These are phyloP conservation scores for Acmispon strigosus DNA, from an alignment of 306 rosid genomes.

Conservation along the genomic window DNA sequence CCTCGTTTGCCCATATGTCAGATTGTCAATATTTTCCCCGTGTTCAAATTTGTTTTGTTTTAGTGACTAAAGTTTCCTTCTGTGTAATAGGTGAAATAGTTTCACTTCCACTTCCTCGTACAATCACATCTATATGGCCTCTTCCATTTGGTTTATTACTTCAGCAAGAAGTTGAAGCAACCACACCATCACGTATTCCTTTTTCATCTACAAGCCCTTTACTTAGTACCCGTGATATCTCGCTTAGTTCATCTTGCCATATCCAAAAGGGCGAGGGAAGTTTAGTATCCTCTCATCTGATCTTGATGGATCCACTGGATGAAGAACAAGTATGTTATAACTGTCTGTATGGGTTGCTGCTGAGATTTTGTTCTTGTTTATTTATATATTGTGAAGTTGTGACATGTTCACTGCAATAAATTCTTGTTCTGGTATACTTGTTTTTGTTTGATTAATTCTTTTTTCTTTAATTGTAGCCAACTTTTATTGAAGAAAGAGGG, in stretches of 20 bases:
- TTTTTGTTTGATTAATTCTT: background rate
- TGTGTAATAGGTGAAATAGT: conserved; percentile 71
- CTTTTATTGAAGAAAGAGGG: conserved; percentile 85
- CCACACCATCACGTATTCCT: conserved; percentile 36
- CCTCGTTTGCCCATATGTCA: background rate
- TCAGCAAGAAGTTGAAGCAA: conserved; percentile 65
- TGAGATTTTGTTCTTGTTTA: conserved; percentile 1
- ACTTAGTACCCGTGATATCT: conserved; percentile 39
- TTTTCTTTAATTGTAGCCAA: conserved; percentile 35
- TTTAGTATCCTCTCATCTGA: conserved; percentile 65
- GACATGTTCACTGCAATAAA: background rate
- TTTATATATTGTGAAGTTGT: conserved; percentile 4
- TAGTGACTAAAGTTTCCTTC: conserved; percentile 5
- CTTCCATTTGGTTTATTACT: conserved; percentile 89
- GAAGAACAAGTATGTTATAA: conserved; percentile 56
- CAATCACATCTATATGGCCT: conserved; percentile 76
- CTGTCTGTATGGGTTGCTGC: conserved; percentile 8
- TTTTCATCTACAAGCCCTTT: conserved; percentile 64
- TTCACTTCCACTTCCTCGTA: conserved; percentile 53
- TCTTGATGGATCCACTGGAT: conserved; percentile 78
- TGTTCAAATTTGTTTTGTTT: background rate
- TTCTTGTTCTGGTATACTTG: background rate
- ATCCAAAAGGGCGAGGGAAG: conserved; percentile 52
- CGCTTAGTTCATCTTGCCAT: conserved; percentile 40
- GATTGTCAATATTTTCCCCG: background rate